A percentile compares a stretch with the other conserved stretches of the same genome.
Conservation (phyloP, 2,329 filamentous ascomycete species). For the Aspergillus spinulosporus region DNA sequence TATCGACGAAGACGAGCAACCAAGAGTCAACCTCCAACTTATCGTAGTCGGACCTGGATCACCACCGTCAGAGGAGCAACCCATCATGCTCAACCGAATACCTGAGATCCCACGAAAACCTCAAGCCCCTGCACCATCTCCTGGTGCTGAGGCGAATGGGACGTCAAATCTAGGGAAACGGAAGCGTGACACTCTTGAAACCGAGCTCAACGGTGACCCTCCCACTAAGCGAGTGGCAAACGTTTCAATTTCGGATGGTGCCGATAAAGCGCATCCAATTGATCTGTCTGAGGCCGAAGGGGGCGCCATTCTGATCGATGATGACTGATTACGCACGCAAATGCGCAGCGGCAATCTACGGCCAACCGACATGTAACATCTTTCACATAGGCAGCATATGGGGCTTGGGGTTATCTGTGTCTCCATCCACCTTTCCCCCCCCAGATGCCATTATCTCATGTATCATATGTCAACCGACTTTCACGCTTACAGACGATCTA, state of each 20-base stretch:
- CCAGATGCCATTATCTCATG: slow-evolving; percentile 15
- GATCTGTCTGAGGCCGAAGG: slow-evolving; percentile 53
- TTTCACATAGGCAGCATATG: neutral
- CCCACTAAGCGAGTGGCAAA: slow-evolving; percentile 42
- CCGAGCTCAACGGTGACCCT: slow-evolving; percentile 42
- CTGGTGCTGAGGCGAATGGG: slow-evolving; percentile 31
- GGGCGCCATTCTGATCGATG: slow-evolving; percentile 66
- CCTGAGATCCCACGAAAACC: slow-evolving; percentile 52
- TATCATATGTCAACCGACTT: slow-evolving; percentile 21
- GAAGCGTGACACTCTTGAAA: slow-evolving; percentile 51
- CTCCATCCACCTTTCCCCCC: slow-evolving; percentile 6
- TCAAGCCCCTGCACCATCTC: slow-evolving; percentile 33
- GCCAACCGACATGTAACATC: neutral
- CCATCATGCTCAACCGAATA: slow-evolving; percentile 42
- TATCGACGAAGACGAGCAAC: slow-evolving; percentile 68
- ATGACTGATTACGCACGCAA: slow-evolving; percentile 7
- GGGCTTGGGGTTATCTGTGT: neutral
- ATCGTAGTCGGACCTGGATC: slow-evolving; percentile 41
- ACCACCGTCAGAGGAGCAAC: slow-evolving; percentile 37
- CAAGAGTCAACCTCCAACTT: slow-evolving; percentile 78
- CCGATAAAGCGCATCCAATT: slow-evolving; percentile 36
- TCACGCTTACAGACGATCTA: slow-evolving; percentile 11
- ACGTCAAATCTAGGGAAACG: slow-evolving; percentile 33
- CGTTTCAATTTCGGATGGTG: slow-evolving; percentile 43
- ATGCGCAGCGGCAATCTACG: neutral